Percentiles rank a stretch among this genome's conserved stretches.
phyloP scores from a whole-genome alignment of 768 basidiomycete species.

The Psilocybe subaeruginosa region DNA sequence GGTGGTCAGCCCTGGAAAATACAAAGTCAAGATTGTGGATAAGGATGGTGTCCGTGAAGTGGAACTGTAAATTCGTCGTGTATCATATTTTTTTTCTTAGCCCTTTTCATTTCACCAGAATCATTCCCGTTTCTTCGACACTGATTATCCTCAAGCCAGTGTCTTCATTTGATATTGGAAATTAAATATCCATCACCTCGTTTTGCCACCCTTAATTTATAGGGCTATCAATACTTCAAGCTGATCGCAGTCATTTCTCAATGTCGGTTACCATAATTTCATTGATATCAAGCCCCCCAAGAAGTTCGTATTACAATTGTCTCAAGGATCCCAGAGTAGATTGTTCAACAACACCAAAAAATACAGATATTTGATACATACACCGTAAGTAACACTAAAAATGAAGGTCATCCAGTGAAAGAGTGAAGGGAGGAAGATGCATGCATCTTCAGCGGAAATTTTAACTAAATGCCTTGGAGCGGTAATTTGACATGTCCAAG shows the following conservation, averaged over 20 bases:
- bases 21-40: constrained; percentile 91
- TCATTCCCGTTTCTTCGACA: background rate
- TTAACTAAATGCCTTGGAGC: constrained; percentile 19
- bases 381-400: background rate
- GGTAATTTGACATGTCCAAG: constrained; percentile 27
- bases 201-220: background rate
- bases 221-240: too few species aligned
- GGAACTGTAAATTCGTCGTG: constrained; percentile 51
- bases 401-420: constrained; percentile 11
- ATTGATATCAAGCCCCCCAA: background rate
- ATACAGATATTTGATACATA: constrained; percentile 8
- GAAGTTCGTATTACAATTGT: background rate
- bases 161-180: too few species aligned
- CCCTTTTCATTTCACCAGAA: background rate
- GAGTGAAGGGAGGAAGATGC: constrained; percentile 6
- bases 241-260: too few species aligned
- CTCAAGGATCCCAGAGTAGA: constrained; percentile 7
- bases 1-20: constrained; percentile 77
- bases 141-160: too few species aligned
- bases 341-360: constrained; percentile 16
- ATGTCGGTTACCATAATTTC: too few species aligned
- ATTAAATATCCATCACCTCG: background rate
- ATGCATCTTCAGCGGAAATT: background rate
- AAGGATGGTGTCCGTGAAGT: constrained; percentile 87
- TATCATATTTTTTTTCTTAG: background rate